Conservation (phyloP, 345 rosid genomes). For the Durio zibethinus region DNA sequence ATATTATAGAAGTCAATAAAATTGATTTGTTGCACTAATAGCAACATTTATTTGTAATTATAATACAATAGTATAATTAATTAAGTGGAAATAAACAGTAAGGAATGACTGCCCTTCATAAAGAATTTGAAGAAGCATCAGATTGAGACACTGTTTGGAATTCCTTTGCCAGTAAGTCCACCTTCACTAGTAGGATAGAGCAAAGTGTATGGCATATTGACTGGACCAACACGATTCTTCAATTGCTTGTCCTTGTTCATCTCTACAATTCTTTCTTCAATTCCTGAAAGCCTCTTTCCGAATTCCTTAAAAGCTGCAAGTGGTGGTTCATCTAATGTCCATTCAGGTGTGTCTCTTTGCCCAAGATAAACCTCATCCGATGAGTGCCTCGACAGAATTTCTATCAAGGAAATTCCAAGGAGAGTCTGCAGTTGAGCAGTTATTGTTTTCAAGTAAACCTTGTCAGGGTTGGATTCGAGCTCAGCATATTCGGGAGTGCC, state of each 20-base stretch:
- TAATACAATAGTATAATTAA: too few species aligned
- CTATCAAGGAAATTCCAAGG: conserved; percentile 49
- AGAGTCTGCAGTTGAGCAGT: conserved; percentile 53
- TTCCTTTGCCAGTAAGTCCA: conserved; percentile 57
- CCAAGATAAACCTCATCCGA: conserved; percentile 56
- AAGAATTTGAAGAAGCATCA: conserved; percentile 6
- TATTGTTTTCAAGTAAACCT: conserved; percentile 49
- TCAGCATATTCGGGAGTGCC: conserved; percentile 58
- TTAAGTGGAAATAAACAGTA: too few species aligned
- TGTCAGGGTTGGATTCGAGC: conserved; percentile 44
- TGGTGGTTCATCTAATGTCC: not conserved
- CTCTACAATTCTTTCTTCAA: not conserved
- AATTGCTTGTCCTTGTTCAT: conserved; percentile 13
- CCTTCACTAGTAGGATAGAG: conserved; percentile 7
- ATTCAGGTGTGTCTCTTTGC: not conserved
- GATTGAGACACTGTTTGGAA: conserved; percentile 65
- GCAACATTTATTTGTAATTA: not conserved
- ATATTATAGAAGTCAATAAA: too few species aligned
- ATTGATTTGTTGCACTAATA: too few species aligned
- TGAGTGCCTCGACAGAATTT: conserved; percentile 60
- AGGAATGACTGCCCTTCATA: not conserved
- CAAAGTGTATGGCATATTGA: not conserved
- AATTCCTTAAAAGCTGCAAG: not conserved
- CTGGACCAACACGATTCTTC: conserved; percentile 55
- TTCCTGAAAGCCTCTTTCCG: not conserved